Conservation (phyloP, 768 basidiomycete species). For the Agaricus blazei region DNA sequence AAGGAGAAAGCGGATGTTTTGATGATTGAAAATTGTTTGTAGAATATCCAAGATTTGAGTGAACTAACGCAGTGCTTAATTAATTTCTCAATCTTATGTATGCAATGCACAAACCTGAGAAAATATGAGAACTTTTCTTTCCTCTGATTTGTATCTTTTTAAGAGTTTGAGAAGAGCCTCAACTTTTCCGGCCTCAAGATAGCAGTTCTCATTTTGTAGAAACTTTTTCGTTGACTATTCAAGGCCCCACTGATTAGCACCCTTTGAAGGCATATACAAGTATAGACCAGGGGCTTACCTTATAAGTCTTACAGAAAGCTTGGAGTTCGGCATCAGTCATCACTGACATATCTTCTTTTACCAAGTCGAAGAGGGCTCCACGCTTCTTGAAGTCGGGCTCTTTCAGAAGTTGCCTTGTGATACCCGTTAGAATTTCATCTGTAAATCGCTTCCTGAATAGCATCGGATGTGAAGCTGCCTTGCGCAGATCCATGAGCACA, state of each 20-base stretch:
- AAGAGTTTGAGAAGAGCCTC: conserved; percentile 68
- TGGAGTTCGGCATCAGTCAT: conserved; percentile 99
- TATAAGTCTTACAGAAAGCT: conserved; percentile 78
- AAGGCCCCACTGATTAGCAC: neutral
- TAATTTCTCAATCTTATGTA: neutral
- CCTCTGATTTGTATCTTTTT: conserved; percentile 56
- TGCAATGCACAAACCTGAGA: conserved; percentile 65
- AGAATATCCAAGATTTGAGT: conserved; percentile 95
- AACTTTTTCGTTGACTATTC: conserved; percentile 66
- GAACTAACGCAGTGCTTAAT: conserved; percentile 48
- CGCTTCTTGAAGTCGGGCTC: conserved; percentile 90
- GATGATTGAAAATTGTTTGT: conserved; percentile 71
- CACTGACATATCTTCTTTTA: conserved; percentile 96
- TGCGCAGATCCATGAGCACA: conserved; percentile 95
- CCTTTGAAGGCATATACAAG: neutral
- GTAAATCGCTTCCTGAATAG: conserved; percentile 85
- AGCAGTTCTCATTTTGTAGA: conserved; percentile 68
- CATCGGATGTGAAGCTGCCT: conserved; percentile 96
- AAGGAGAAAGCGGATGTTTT: conserved; percentile 69
- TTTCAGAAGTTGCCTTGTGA: conserved; percentile 81
- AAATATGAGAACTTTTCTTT: conserved; percentile 86
- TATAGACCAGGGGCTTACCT: conserved; percentile 42
- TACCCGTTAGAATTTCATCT: conserved; percentile 64
- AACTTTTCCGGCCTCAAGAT: conserved; percentile 87
- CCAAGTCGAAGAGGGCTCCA: conserved; percentile 72